Base-by-base conservation (phyloP, 2,329 filamentous ascomycete species). In the Apiospora sp. region DNA sequence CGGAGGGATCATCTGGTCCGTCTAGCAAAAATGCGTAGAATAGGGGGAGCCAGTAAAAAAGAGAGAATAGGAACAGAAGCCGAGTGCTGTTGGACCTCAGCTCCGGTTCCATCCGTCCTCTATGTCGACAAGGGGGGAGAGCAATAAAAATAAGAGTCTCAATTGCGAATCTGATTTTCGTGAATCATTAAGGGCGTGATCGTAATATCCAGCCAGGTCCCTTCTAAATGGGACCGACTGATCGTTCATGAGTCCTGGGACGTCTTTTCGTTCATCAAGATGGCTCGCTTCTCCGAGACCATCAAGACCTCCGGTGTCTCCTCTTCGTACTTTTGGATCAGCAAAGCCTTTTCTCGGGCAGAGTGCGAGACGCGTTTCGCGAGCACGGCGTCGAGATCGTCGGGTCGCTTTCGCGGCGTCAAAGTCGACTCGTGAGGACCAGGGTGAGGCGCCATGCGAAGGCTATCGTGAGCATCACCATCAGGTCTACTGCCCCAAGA, bases 401-500 rank as follows among this genome's bases (percentile, higher is more conserved):
- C 48, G 30, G 68, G 48, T n/a, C 46, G 68, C 46, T 51, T 54
- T 10, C 68, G 68, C 37, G 68, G 68, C 49, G 68, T 70, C 30
- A 70, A 16, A 27, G 48, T 78, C 73, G 79, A 83, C 70, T 83
- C 79, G 75, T 80, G 82, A 69, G 78, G 79, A 67, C 74, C 80
- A 22, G 87, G 86, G 49, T 83, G 82, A 44, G 82, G 85, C 51
- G 83, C 89, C 86, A 94, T 91, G 79, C 93, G 91, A 77, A 91
- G 87, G 75, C 88, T 89, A 82, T 97, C 93, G 83, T 97, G 93
- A 77, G 92, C 89, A 83, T 98, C 95, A 80, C 94, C 95, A 78
- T 96, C 95, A 78, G 94, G 94, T 83, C 95, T 92, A 84, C 94
- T 98, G 80, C 95, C 95, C 95, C 95, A 98, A 70, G 95, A 96